Conservation (phyloP, 1,284 basidiomycete species). For the Pascua sp. region DNA sequence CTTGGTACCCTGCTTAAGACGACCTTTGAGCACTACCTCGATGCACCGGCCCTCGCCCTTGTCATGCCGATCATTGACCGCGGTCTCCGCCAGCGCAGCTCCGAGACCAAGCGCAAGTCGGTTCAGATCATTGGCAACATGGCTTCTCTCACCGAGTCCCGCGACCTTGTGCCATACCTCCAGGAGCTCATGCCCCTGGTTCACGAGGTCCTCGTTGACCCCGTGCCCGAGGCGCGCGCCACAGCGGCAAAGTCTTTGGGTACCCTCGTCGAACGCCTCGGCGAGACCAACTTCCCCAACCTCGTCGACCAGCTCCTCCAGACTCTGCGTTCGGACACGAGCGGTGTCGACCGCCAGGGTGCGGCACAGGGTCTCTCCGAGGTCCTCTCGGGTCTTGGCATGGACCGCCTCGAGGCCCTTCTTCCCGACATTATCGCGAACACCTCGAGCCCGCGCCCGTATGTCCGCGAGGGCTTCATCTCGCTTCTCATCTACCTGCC, state of each 20-base stretch:
- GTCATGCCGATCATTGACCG: slow-evolving; percentile 95
- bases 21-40: slow-evolving; percentile 97
- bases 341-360: slow-evolving; percentile 91
- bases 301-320: slow-evolving; percentile 85
- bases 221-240: slow-evolving; percentile 93
- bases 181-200: slow-evolving; percentile 83
- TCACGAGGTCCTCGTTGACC: slow-evolving; percentile 86
- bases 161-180: slow-evolving; percentile 96
- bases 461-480: slow-evolving; percentile 97
- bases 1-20: slow-evolving; percentile 82
- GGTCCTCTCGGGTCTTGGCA: slow-evolving; percentile 90
- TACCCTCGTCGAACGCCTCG: slow-evolving; percentile 90
- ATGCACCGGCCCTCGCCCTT: slow-evolving; percentile 94
- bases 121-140: slow-evolving; percentile 97
- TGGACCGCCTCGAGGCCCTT: slow-evolving; percentile 92
- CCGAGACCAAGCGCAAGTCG: slow-evolving; percentile 92
- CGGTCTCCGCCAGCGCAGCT: slow-evolving; percentile 84
- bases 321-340: slow-evolving; percentile 88
- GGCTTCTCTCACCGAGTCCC: slow-evolving; percentile 87
- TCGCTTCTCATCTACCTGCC: slow-evolving; percentile 94
- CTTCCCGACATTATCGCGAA: slow-evolving; percentile 92
- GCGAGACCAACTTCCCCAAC: slow-evolving; percentile 93
- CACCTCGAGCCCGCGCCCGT: slow-evolving; percentile 81
- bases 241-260: slow-evolving; percentile 98
- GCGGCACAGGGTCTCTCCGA: slow-evolving; percentile 97